Percentiles rank a stretch among this genome's conserved stretches.
Conservation (phyloP, 2,329 filamentous ascomycete species). For the Diatrype stigma region DNA sequence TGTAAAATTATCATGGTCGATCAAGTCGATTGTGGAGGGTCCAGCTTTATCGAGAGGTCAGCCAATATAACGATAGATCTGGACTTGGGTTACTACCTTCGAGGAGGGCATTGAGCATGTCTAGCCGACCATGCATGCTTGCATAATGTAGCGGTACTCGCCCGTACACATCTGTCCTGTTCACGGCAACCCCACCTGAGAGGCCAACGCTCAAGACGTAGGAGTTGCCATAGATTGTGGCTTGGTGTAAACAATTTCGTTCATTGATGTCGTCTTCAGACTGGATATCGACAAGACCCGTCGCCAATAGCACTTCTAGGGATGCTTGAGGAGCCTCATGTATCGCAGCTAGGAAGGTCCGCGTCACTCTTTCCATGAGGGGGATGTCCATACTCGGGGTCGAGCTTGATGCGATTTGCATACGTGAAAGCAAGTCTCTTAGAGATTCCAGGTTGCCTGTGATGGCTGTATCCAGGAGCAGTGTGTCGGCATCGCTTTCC, state of each 20-base stretch:
- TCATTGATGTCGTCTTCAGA: constrained; percentile 98
- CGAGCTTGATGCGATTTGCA: constrained; percentile 53
- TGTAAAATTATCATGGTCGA: constrained; percentile 96
- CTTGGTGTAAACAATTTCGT: constrained; percentile 91
- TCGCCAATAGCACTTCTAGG: constrained; percentile 72
- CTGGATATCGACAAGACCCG: constrained; percentile 79
- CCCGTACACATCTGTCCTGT: constrained; percentile 86
- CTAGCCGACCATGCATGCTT: constrained; percentile 85
- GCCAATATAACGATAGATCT: not conserved
- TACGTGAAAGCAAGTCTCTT: constrained; percentile 73
- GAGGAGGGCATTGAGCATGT: constrained; percentile 74
- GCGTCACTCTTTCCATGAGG: constrained; percentile 72
- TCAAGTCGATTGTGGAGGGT: constrained; percentile 73
- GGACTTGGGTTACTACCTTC: constrained; percentile 40
- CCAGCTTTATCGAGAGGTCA: constrained; percentile 44
- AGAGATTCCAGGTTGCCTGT: constrained; percentile 74
- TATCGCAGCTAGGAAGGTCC: constrained; percentile 86
- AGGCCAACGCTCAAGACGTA: constrained; percentile 75
- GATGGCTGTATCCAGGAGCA: constrained; percentile 82
- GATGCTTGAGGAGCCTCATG: constrained; percentile 77
- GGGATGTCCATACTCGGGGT: constrained; percentile 44
- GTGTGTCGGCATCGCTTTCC: constrained; percentile 83
- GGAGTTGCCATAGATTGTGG: constrained; percentile 85
- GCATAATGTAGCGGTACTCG: constrained; percentile 92
- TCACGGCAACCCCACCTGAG: constrained; percentile 69